A percentile compares a stretch with the other conserved stretches of the same genome.
Evolutionary conservation across 2,329 filamentous ascomycete genomes (phyloP).

Genomic region (Aureobasidium namibiae): DNA sequence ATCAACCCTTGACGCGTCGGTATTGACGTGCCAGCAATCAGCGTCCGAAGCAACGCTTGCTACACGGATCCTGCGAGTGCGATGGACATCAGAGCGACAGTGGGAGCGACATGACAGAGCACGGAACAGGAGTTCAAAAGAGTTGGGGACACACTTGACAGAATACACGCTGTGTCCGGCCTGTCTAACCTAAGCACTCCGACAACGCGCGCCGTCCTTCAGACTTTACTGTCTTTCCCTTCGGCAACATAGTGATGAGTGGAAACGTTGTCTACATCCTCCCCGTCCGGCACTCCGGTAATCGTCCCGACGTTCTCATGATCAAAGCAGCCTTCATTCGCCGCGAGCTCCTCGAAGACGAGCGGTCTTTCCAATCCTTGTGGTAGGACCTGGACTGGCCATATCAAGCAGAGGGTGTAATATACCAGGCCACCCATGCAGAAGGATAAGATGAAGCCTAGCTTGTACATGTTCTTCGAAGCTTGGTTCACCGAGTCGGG

Average conservation of each 20-base stretch:
- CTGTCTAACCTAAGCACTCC: background rate
- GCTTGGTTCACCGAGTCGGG: background rate
- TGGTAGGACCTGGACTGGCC: background rate
- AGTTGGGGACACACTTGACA: background rate
- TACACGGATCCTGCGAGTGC: background rate
- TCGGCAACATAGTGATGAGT: background rate
- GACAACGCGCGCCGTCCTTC: background rate
- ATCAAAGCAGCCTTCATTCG: background rate
- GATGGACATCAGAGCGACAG: background rate
- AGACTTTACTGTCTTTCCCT: background rate
- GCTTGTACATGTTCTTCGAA: background rate
- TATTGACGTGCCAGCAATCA: background rate
- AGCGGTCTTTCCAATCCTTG: background rate
- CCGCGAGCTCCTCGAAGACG: background rate
- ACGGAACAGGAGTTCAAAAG: background rate
- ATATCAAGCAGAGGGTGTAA: background rate
- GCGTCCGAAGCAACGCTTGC: background rate
- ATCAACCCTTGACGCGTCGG: background rate
- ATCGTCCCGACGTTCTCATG: background rate
- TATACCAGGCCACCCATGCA: background rate
- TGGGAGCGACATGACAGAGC: background rate
- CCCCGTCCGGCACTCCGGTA: background rate
- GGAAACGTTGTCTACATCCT: background rate
- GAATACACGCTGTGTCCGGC: background rate
- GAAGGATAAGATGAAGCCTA: constrained; percentile 1